Conservation (phyloP, 225 moss, liverwort and hornwort species). For the Ulota crispa region DNA sequence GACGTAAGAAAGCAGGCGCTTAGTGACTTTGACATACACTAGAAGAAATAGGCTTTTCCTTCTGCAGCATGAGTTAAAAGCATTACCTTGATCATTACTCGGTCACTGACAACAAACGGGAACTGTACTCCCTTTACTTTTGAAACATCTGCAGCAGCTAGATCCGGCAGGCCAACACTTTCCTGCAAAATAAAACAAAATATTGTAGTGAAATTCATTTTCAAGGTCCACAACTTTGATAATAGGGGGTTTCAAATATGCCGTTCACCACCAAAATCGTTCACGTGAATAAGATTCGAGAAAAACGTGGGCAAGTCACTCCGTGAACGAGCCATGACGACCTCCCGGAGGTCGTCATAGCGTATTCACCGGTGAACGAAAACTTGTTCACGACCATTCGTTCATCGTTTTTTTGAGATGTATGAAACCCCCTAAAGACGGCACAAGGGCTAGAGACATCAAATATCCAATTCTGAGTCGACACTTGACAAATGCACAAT, state of each 20-base stretch:
- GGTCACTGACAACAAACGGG: slow-evolving; percentile 92
- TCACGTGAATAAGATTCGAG: too few species aligned
- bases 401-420: too few species aligned
- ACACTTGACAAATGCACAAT: slow-evolving; percentile 1
- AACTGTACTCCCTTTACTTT: slow-evolving; percentile 96
- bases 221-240: background rate
- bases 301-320: too few species aligned
- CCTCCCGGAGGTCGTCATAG: too few species aligned
- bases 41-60: background rate
- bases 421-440: too few species aligned
- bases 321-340: too few species aligned
- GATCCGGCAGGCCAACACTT: slow-evolving; percentile 45
- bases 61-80: background rate
- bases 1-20: background rate
- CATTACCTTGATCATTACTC: slow-evolving; percentile 92
- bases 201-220: background rate
- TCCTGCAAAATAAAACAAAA: slow-evolving; percentile 32
- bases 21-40: background rate
- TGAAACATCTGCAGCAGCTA: slow-evolving; percentile 56
- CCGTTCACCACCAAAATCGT: too few species aligned
- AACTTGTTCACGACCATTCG: too few species aligned
- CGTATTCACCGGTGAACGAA: too few species aligned
- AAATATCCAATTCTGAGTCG: slow-evolving; percentile 13
- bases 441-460: background rate
- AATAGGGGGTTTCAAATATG: too few species aligned